phyloP scores from a whole-genome alignment of 2,329 filamentous ascomycete species.

The Phaeosphaeriaceae sp. region DNA sequence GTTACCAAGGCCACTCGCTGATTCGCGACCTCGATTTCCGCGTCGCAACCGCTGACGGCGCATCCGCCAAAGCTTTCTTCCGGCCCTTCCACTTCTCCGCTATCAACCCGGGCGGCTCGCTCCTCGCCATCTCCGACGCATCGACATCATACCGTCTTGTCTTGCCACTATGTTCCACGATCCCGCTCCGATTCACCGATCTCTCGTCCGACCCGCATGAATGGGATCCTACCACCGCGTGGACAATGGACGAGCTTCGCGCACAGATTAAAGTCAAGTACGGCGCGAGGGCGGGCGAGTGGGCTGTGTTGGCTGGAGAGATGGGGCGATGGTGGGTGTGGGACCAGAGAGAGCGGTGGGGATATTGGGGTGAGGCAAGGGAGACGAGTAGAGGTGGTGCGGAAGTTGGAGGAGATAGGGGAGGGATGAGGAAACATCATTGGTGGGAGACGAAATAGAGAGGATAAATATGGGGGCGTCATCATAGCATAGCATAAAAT shows the following conservation, averaged over 20 bases:
- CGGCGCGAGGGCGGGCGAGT: constrained; percentile 15
- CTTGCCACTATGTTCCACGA: constrained; percentile 22
- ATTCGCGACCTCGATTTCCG: constrained; percentile 18
- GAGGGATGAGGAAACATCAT: constrained; percentile 22
- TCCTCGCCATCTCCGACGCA: constrained; percentile 24
- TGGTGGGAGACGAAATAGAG: constrained; percentile 22
- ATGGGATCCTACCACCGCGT: constrained; percentile 15
- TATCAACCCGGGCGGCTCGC: constrained; percentile 23
- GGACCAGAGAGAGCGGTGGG: constrained; percentile 22
- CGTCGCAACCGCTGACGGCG: constrained; percentile 10
- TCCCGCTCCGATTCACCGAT: constrained; percentile 22
- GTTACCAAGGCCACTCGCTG: constrained; percentile 22
- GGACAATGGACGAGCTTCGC: constrained; percentile 21
- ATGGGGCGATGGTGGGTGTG: constrained; percentile 27
- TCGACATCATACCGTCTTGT: constrained; percentile 19
- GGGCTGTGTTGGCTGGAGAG: constrained; percentile 18
- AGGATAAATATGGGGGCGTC: neutral
- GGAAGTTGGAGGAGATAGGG: constrained; percentile 14
- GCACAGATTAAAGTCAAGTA: constrained; percentile 20
- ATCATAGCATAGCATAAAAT: neutral
- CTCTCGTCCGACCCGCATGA: constrained; percentile 17
- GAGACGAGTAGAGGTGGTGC: constrained; percentile 20
- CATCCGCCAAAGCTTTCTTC: constrained; percentile 15
- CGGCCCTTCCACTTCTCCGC: constrained; percentile 25
- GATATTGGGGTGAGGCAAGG: constrained; percentile 22